Conservation (phyloP, 257 asterid species). For the Solanum piurae region DNA sequence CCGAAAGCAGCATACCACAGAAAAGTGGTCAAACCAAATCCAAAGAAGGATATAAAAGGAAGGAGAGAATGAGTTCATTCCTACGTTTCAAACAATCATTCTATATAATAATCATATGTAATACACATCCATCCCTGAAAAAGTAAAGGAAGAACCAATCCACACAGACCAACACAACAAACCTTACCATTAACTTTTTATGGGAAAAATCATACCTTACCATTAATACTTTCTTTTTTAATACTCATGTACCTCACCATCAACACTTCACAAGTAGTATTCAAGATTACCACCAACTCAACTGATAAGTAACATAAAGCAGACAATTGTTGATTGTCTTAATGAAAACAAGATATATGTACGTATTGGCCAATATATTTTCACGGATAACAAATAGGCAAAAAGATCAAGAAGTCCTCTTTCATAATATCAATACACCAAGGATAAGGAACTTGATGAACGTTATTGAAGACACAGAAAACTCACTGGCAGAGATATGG, state of each 20-base stretch:
- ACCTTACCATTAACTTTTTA: not conserved
- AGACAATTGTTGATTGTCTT: not conserved
- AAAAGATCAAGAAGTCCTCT: not conserved
- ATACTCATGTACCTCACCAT: not conserved
- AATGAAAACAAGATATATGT: not conserved
- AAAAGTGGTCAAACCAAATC: not conserved
- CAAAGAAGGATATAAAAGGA: not conserved
- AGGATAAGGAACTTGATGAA: not conserved
- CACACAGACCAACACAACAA: not conserved
- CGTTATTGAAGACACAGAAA: not conserved
- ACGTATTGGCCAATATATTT: not conserved
- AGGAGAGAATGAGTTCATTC: not conserved
- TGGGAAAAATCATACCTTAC: not conserved
- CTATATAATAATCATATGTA: not conserved
- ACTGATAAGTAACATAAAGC: not conserved
- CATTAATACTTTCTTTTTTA: not conserved
- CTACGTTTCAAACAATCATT: not conserved
- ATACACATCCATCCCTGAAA: not conserved
- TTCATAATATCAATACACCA: not conserved
- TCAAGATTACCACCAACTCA: not conserved
- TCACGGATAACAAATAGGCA: not conserved
- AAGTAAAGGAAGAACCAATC: not conserved
- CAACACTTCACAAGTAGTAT: not conserved
- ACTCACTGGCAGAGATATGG: slow-evolving; percentile 28
- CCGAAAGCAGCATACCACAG: not conserved